Evolutionary conservation across 495 filamentous ascomycete species (phyloP).

Genomic region (Delitschia confertaspora): DNA sequence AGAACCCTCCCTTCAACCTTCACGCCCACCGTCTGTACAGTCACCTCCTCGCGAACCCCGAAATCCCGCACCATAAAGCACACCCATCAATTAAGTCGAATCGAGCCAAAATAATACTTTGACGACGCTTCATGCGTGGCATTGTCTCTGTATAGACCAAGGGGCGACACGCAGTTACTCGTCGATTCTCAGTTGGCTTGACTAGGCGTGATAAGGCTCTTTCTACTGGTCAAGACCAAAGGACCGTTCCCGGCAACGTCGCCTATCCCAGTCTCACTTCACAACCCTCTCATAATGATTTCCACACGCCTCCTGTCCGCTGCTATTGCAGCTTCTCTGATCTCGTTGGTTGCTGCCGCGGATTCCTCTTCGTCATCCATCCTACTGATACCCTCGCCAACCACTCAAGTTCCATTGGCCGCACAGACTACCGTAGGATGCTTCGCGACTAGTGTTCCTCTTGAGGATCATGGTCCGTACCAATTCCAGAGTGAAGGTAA

Average conservation of each 20-base stretch:
- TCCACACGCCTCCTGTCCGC: constrained; percentile 18
- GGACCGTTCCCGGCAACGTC: neutral
- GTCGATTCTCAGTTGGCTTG: constrained; percentile 1
- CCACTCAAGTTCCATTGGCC: constrained; percentile 7
- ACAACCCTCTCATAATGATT: constrained; percentile 19
- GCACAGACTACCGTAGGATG: constrained; percentile 36
- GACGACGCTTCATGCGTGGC: constrained; percentile 13
- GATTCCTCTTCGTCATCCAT: neutral
- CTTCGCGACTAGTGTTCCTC: constrained; percentile 33
- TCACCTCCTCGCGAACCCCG: neutral
- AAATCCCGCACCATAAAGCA: too few species aligned
- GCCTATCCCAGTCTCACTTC: neutral
- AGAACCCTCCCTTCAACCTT: neutral
- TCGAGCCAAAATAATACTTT: too few species aligned
- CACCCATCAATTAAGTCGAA: too few species aligned
- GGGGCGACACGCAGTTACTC: constrained; percentile 5
- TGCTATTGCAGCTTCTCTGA: constrained; percentile 12
- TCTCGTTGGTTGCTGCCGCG: constrained; percentile 17
- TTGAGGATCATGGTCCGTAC: constrained; percentile 32
- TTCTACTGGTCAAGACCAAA: constrained; percentile 12
- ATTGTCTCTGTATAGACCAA: constrained; percentile 15
- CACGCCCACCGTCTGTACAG: neutral
- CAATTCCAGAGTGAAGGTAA: constrained; percentile 36
- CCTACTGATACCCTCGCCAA: constrained; percentile 17
- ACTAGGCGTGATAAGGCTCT: too few species aligned